phyloP scores from a whole-genome alignment of 495 filamentous ascomycete genomes.

The Acidiella bohemica region DNA sequence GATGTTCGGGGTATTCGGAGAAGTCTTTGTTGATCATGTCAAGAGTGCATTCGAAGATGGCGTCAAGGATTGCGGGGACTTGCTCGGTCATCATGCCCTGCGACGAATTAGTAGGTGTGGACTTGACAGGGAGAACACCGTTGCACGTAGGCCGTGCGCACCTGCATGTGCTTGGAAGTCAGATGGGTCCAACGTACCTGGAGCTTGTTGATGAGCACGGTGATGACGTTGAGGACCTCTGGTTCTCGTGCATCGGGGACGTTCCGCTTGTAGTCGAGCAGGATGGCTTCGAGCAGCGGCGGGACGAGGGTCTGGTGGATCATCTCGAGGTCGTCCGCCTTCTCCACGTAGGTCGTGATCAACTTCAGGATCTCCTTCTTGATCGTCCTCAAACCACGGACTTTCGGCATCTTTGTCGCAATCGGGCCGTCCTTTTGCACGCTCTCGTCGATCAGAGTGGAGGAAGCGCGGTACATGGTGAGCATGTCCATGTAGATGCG shows the following conservation, averaged over 20 bases:
- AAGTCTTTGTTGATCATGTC: conserved; percentile 99
- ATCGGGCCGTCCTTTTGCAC: conserved; percentile 76
- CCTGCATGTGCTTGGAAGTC: conserved; percentile 27
- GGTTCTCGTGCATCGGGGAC: conserved; percentile 93
- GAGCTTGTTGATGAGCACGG: conserved; percentile 88
- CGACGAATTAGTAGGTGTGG: conserved; percentile 25
- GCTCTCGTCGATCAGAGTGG: conserved; percentile 82
- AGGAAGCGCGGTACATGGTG: conserved; percentile 95
- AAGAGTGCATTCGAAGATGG: conserved; percentile 94
- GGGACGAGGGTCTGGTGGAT: conserved; percentile 87
- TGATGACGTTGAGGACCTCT: conserved; percentile 95
- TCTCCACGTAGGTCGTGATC: conserved; percentile 93
- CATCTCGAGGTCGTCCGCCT: conserved; percentile 89
- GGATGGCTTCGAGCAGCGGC: conserved; percentile 86
- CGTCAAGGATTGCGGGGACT: conserved; percentile 93
- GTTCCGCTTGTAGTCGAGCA: conserved; percentile 93
- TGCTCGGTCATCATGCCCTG: conserved; percentile 93
- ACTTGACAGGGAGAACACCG: background rate
- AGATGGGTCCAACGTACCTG: conserved; percentile 57
- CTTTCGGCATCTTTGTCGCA: conserved; percentile 95
- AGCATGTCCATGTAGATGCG: conserved; percentile 98
- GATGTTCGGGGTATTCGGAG: conserved; percentile 95
- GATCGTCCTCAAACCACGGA: conserved; percentile 88
- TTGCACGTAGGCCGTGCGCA: too few species aligned
- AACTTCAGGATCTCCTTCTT: conserved; percentile 99